Conservation (phyloP, 2,329 filamentous ascomycete species). For the Didymellaceae sp. region DNA sequence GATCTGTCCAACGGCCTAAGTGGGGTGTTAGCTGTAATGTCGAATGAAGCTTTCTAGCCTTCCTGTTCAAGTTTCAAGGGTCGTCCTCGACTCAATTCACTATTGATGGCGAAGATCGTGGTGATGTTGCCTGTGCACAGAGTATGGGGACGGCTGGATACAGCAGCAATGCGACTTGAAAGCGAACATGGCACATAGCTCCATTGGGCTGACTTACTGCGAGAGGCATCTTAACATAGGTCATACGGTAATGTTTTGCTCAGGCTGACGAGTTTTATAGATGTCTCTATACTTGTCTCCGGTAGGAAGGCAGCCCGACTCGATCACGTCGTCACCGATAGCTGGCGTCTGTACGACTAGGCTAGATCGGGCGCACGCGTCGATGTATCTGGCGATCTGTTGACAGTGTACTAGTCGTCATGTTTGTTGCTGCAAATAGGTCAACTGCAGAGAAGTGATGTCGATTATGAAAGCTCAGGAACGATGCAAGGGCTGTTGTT, state of each 20-base stretch:
- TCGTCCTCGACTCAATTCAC: too few relatives aligned
- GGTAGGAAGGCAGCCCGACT: neutral
- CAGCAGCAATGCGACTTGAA: too few relatives aligned
- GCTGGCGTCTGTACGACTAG: conserved; percentile 17
- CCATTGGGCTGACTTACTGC: conserved; percentile 35
- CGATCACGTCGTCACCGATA: conserved; percentile 17
- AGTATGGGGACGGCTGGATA: too few relatives aligned
- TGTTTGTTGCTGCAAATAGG: neutral
- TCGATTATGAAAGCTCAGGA: neutral
- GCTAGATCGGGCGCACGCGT: conserved; percentile 17
- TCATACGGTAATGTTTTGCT: too few relatives aligned
- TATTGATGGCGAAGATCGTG: neutral
- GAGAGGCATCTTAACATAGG: conserved; percentile 45
- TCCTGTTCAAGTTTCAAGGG: too few relatives aligned
- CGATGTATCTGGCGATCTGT: conserved; percentile 9
- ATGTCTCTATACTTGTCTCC: neutral
- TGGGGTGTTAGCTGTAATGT: neutral
- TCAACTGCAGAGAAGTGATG: neutral
- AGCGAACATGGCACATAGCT: too few relatives aligned
- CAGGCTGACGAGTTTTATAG: conserved; percentile 31
- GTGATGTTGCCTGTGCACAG: neutral
- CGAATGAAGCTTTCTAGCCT: too few relatives aligned
- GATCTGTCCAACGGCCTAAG: conserved; percentile 84
- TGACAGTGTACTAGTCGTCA: neutral
- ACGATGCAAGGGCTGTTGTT: neutral